phyloP scores from a whole-genome alignment of 2,329 filamentous ascomycete species.

The Venturia oleaginea region DNA sequence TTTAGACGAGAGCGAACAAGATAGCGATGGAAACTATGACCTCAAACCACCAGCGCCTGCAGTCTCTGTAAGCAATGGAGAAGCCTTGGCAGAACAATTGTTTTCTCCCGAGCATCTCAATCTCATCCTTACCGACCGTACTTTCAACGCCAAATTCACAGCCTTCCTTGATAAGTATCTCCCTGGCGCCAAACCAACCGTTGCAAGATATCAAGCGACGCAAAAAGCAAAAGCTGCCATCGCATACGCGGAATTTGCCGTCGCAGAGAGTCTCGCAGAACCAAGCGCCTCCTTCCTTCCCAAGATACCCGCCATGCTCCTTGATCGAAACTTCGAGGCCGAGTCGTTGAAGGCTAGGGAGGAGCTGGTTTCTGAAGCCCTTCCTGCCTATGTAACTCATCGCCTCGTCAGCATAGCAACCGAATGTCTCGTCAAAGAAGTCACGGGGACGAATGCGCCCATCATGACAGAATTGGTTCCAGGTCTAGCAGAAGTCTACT shows the following conservation, averaged over 20 bases:
- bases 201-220: constrained; percentile 31
- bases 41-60: neutral
- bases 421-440: constrained; percentile 35
- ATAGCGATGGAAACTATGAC: neutral
- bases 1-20: neutral
- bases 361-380: constrained; percentile 30
- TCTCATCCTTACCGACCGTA: constrained; percentile 30
- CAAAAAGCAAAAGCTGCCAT: constrained; percentile 35
- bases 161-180: constrained; percentile 32
- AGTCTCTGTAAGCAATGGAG: neutral
- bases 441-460: constrained; percentile 33
- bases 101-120: constrained; percentile 36
- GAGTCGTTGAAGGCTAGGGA: constrained; percentile 25
- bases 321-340: constrained; percentile 31
- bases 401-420: constrained; percentile 31
- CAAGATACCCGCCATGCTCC: constrained; percentile 22
- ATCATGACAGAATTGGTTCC: constrained; percentile 32
- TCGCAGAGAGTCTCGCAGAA: constrained; percentile 21
- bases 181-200: constrained; percentile 25
- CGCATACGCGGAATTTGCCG: constrained; percentile 36
- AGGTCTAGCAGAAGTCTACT: constrained; percentile 37
- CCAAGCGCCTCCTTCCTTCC: neutral
- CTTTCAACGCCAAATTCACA: constrained; percentile 27
- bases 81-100: constrained; percentile 21
- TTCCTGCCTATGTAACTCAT: constrained; percentile 35